Evolutionary conservation across 768 basidiomycete species (phyloP).

Genomic region (Xerocomellus intermedius): DNA sequence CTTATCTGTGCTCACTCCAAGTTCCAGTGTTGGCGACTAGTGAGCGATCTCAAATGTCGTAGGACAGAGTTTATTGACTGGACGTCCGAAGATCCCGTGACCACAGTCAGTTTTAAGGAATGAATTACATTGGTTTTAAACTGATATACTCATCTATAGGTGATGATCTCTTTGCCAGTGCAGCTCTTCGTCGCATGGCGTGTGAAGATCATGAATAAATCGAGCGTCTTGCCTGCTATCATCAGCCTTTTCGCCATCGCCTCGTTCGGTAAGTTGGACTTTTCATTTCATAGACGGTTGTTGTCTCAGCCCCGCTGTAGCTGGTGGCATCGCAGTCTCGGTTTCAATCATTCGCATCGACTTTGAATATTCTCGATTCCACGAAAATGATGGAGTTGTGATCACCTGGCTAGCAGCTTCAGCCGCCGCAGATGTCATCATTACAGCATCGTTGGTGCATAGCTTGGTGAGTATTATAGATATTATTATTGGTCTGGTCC

Average conservation of each 20-base stretch:
- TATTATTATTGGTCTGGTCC: background rate
- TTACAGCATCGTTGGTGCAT: slow-evolving; percentile 43
- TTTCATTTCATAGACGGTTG: too few relatives aligned
- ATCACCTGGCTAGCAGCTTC: slow-evolving; percentile 45
- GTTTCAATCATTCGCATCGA: slow-evolving; percentile 31
- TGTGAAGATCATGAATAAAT: slow-evolving; percentile 36
- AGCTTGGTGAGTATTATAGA: slow-evolving; percentile 34
- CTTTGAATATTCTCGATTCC: slow-evolving; percentile 33
- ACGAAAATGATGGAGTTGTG: slow-evolving; percentile 33
- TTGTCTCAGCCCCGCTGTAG: slow-evolving; percentile 13
- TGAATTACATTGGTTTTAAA: background rate
- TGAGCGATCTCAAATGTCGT: background rate
- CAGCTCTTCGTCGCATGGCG: slow-evolving; percentile 50
- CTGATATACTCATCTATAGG: slow-evolving; percentile 27
- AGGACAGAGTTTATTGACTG: background rate
- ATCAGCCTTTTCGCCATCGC: slow-evolving; percentile 17
- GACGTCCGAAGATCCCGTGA: slow-evolving; percentile 38
- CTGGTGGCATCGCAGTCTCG: slow-evolving; percentile 35
- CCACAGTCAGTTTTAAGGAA: slow-evolving; percentile 36
- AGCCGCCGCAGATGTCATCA: slow-evolving; percentile 40
- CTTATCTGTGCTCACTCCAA: slow-evolving; percentile 20
- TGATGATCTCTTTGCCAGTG: slow-evolving; percentile 42
- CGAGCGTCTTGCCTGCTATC: slow-evolving; percentile 23
- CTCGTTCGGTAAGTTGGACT: slow-evolving; percentile 7
- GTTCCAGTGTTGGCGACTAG: slow-evolving; percentile 12